These are phyloP conservation scores for Blastobotrys muscicola DNA, from an alignment of 805 yeast genomes.

Conservation along the genomic window DNA sequence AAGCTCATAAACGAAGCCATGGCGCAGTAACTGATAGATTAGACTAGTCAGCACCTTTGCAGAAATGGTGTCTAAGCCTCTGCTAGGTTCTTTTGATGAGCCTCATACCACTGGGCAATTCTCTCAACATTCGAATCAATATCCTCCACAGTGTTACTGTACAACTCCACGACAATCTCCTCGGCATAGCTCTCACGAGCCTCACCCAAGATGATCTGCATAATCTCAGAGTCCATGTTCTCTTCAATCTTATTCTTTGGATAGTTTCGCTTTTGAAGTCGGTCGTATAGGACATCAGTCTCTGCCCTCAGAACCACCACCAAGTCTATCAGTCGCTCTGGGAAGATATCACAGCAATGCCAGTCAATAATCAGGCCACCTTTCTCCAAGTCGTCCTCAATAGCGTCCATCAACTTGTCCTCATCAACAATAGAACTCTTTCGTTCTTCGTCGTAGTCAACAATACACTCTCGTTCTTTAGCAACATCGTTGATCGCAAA, in stretches of 20 bases:
- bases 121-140: constrained; percentile 78
- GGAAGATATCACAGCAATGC: constrained; percentile 96
- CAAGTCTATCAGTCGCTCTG: constrained; percentile 83
- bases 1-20: constrained; percentile 32
- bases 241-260: constrained; percentile 77
- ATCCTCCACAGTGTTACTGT: constrained; percentile 62
- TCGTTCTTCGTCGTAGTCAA: constrained; percentile 77
- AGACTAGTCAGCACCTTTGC: too few species aligned
- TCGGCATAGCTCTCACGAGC: constrained; percentile 75
- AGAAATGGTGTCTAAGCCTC: too few species aligned
- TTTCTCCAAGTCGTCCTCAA: constrained; percentile 65
- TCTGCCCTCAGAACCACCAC: constrained; percentile 83
- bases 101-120: constrained; percentile 58
- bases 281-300: constrained; percentile 59
- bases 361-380: constrained; percentile 94
- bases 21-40: background rate
- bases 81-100: background rate
- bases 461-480: constrained; percentile 62
- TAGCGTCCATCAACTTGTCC: constrained; percentile 67
- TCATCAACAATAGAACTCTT: constrained; percentile 89
- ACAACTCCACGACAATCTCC: constrained; percentile 72
- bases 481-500: constrained; percentile 76
- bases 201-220: constrained; percentile 83
- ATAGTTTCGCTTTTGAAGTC: constrained; percentile 70
- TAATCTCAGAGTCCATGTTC: constrained; percentile 91